Evolutionary conservation across 352 stramenopile species (phyloP), one percentile per base, ranked within the genome.

Genomic region (Globisporangium canariense): DNA sequence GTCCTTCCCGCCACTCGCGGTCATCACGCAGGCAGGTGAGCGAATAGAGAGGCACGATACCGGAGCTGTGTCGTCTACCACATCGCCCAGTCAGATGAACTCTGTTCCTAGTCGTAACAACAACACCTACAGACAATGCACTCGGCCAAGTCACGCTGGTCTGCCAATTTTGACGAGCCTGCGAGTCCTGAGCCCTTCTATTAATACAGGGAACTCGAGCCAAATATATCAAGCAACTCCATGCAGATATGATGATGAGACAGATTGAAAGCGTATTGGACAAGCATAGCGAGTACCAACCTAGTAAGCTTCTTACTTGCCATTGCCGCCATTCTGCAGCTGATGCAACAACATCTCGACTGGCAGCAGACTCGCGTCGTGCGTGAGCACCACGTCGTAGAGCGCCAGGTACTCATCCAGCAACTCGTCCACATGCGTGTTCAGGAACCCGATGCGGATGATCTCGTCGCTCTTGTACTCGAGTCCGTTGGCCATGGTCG

Each of bases 301-400:
- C 82, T 79, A n/a, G 91, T 65, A 30, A 9, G 32, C 32, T 36
- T 36, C 32, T 36, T 54, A 54, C 49, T 54, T 54, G 49, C 10
- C 25, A 22, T 3, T 20, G n/a, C 4, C 49, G 7, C 16, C 7
- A 9, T 60, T 54, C 59, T 82, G 62, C 25, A 91, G 67, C 64
- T 89, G 82, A 40, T 87, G 76, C 22, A 91, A 32, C 57, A 91
- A 52, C 30, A 89, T 67, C 51, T 88, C 78, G 0, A 91, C 71
- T 3, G 78, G 75, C 32, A 80, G 53, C 61, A 94, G 69, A 51
- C 77, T 90, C 49, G 74, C 78, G 71, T 94, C 86, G 67, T 92
- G 71, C 13, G 83, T 90, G 13, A 94, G 78, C 51, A 94, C 86
- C 20, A 94, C 83, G 65, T 94, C 77, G 47, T 85, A 91, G 8